phyloP scores from a whole-genome alignment of 2,329 filamentous ascomycete species.

The Botrytis pseudocinerea region DNA sequence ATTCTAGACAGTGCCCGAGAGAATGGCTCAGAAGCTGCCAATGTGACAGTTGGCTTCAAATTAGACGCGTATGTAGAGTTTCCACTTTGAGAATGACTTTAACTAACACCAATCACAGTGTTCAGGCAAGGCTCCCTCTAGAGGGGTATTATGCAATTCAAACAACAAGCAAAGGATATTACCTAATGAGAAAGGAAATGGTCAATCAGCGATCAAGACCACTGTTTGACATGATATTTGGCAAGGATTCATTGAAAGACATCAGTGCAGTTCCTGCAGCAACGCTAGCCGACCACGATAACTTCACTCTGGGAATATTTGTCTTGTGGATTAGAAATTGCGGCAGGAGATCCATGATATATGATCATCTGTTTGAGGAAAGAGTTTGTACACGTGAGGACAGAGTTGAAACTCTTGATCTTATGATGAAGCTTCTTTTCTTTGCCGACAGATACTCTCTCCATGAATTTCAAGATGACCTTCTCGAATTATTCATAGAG shows the following conservation, averaged over 20 bases:
- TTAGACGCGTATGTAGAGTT: background rate
- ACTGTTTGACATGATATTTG: background rate
- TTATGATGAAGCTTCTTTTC: background rate
- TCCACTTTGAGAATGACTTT: accelerated
- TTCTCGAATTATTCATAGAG: background rate
- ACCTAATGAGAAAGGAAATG: accelerated
- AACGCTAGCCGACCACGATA: background rate
- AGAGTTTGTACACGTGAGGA: background rate
- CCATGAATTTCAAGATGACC: background rate
- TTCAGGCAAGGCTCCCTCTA: accelerated
- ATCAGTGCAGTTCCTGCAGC: background rate
- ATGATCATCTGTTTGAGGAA: background rate
- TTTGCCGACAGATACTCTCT: background rate
- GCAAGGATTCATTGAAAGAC: background rate
- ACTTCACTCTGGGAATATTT: background rate
- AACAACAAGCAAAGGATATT: accelerated
- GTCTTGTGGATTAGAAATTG: background rate
- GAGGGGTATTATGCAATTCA: background rate
- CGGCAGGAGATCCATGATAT: background rate
- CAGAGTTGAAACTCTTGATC: background rate
- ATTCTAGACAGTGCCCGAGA: background rate
- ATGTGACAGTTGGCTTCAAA: background rate
- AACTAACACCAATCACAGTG: background rate
- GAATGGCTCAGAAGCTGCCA: background rate
- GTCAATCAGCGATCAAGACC: background rate